Base-by-base conservation (phyloP, 768 basidiomycete species). In the Naganishia antarctica region DNA sequence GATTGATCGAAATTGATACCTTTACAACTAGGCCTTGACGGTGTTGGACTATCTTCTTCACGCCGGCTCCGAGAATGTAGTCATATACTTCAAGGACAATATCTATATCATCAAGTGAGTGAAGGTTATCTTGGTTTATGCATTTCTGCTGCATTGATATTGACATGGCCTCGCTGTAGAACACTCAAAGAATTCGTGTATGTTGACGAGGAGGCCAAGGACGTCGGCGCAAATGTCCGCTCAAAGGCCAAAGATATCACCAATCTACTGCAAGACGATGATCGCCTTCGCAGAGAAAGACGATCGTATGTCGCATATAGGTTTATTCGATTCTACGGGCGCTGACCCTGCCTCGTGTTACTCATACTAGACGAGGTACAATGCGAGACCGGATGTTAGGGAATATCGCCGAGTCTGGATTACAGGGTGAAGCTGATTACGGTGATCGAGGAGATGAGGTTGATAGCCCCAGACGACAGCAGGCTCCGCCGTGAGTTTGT, bases 101-200 rank as follows among this genome's bases (percentile, higher is more conserved):
- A 79, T 96, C 66, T 99, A 98, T 79, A 84, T 98, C 76, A 86
- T 99, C 84, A 98, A 98, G 82, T 78, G 44, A 64, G 74, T 68
- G 9, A 15, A 15, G 16, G 8, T 23, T 1, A n/a, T n/a, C n/a
- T n/a, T n/a, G n/a, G n/a, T n/a, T n/a, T n/a, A n/a, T n/a, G 15
- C 28, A n/a, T 46, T 8, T 41, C 58, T 43, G n/a, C 16, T 26
- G 4, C 18, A 8, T 23, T 31, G 37, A 34, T 15, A 48, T 29
- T 59, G 44, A 41, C 40, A 32, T 40, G n/a, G n/a, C 2, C 32
- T 32, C 37, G 23, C 16, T 21, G 3, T 53, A 78, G 77, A 49
- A 98, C 94, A 1, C 84, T 99, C 66, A 94, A 97, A 77, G 96
- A 99, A 78, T 99, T 99, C 79, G 94, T 98, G 71, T 96, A 86